Base-by-base conservation (phyloP, 2,329 filamentous ascomycete genomes). In the Epichloe gansuensis region DNA sequence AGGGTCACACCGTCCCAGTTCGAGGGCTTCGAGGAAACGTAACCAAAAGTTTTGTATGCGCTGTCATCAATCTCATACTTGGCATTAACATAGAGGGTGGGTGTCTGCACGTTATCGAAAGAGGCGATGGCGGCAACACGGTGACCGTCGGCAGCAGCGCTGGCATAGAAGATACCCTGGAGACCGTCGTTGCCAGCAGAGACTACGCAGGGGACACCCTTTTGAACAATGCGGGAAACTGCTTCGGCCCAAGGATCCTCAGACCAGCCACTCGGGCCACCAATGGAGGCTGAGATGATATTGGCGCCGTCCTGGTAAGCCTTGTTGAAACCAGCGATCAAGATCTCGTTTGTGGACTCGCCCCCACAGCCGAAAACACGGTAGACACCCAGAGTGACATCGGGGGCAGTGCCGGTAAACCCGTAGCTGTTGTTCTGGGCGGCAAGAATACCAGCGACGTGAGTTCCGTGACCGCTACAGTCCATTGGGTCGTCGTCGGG, bases 361-460 rank as follows among this genome's bases (percentile, higher is more conserved):
- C 76, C 78, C 1, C 60, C 53, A 61, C 78, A 82, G 45, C 77
- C 77, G 52, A 82, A 80, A 3, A 80, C 75, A 45, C 74, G 72
- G 66, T 77, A 83, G 45, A 73, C 70, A 44, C 77, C 77, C 1
- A 84, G 67, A 1, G 67, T 76, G 1, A 78, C 79, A 41, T 72
- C 76, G 0, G 76, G 74, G 0, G 78, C 79, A 9, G 73, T 77
- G 15, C 80, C 80, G 15, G 74, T 75, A 58, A 81, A 77, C n/a
- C 74, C 74, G 39, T 72, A 72, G 0, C 68, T 63, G 59, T 80
- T 71, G 45, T 65, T 61, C 61, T 81, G 75, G 1, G 79, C 80
- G 2, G 78, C 81, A 44, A 85, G 74, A 54, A 80, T 82, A 35
- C 82, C 81, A 2, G 79, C 72, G 25, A 81, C 77, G 62, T 81